A percentile compares a stretch with the other conserved stretches of the same genome.
phyloP scores from a whole-genome alignment of 192 early-diverging fungal species.

The Geosiphon pyriformis region DNA sequence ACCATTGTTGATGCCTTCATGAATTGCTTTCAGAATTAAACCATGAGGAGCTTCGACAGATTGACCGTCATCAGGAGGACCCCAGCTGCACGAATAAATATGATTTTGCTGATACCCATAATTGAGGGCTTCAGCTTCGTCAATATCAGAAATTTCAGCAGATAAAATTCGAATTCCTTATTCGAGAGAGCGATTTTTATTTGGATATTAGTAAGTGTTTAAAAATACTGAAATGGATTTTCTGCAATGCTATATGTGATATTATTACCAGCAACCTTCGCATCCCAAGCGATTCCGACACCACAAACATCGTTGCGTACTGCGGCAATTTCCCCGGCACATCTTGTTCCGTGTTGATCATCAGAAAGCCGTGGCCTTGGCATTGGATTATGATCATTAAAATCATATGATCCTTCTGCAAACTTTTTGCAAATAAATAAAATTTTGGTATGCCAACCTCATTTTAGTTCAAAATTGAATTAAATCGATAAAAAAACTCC shows the following conservation, averaged over 20 bases:
- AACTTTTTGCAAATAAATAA: conserved; percentile 36
- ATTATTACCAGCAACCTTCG: conserved; percentile 72
- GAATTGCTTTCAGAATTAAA: conserved; percentile 76
- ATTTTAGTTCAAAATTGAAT: too few relatives aligned
- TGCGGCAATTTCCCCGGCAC: conserved; percentile 96
- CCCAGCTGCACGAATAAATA: conserved; percentile 97
- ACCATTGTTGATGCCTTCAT: conserved; percentile 81
- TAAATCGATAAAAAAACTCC: neutral
- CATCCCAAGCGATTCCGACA: conserved; percentile 86
- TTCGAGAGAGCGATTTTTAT: neutral
- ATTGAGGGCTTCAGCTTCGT: conserved; percentile 88
- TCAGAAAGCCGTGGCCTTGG: conserved; percentile 71
- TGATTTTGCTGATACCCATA: conserved; percentile 83
- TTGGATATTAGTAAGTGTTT: neutral
- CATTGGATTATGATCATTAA: conserved; percentile 70
- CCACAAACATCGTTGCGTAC: conserved; percentile 88
- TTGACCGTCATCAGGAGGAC: conserved; percentile 83
- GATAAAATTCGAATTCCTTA: conserved; percentile 84
- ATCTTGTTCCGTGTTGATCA: conserved; percentile 94
- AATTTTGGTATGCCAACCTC: too few relatives aligned
- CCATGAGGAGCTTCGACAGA: conserved; percentile 79
- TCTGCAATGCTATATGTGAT: too few relatives aligned
- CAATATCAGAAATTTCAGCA: conserved; percentile 81
- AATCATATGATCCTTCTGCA: conserved; percentile 90
- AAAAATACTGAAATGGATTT: neutral